Evolutionary conservation across 495 filamentous ascomycete genomes (phyloP).

Genomic region (Lepidopterella palustris): DNA sequence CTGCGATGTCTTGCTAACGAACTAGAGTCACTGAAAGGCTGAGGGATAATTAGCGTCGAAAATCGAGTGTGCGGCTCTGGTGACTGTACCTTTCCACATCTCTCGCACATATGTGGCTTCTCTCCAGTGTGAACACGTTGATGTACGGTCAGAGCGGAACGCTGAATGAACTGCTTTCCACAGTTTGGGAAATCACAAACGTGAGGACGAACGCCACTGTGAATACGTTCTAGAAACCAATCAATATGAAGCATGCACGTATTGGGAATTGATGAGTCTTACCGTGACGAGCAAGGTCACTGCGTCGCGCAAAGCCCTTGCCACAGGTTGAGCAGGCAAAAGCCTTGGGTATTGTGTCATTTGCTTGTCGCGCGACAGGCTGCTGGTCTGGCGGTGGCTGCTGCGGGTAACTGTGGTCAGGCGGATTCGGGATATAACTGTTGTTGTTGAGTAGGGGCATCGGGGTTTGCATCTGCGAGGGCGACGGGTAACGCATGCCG

Average conservation of each 20-base stretch:
- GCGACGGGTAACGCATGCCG: conserved; percentile 51
- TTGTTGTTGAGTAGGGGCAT: conserved; percentile 49
- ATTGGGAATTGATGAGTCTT: conserved; percentile 26
- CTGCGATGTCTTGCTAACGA: conserved; percentile 88
- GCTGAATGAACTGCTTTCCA: conserved; percentile 94
- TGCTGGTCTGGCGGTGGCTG: conserved; percentile 33
- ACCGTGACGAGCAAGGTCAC: conserved; percentile 95
- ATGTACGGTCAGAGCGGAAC: conserved; percentile 95
- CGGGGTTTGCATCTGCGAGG: conserved; percentile 49
- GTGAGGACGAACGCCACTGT: conserved; percentile 86
- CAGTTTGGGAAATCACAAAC: conserved; percentile 86
- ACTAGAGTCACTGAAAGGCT: conserved; percentile 99
- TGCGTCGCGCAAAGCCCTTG: conserved; percentile 89
- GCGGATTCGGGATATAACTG: conserved; percentile 35
- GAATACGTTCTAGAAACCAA: conserved; percentile 74
- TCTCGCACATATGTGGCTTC: conserved; percentile 96
- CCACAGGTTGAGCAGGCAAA: conserved; percentile 87
- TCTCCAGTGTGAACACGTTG: conserved; percentile 93
- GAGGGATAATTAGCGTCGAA: background rate
- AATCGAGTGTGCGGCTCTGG: background rate
- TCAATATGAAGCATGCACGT: conserved; percentile 4
- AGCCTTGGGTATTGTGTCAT: conserved; percentile 58
- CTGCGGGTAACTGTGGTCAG: conserved; percentile 34
- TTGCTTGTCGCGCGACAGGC: conserved; percentile 34
- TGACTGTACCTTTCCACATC: conserved; percentile 78